These are phyloP conservation scores for Penicillium mononematosum DNA, from an alignment of 495 filamentous ascomycete genomes.

Conservation along the genomic window DNA sequence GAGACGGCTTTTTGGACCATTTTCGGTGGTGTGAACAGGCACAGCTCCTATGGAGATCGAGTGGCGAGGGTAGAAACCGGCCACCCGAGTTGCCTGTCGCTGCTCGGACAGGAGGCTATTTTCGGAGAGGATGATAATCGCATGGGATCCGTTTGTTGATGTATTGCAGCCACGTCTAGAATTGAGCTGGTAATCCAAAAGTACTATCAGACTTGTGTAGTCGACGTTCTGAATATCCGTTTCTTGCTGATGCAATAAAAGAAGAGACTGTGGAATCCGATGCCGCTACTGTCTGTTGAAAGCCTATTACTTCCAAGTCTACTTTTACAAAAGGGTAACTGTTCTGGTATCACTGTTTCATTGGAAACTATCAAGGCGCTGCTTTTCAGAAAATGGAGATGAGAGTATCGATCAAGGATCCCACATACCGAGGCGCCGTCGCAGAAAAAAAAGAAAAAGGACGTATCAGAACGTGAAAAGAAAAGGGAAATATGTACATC, in stretches of 20 bases:
- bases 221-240: too few relatives aligned
- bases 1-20: conserved; percentile 31
- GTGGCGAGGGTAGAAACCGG: conserved; percentile 30
- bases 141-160: too few relatives aligned
- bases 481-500: conserved; percentile 29
- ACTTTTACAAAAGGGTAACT: neutral
- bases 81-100: conserved; percentile 20
- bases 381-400: conserved; percentile 23
- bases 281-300: too few relatives aligned
- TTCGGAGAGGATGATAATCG: too few relatives aligned
- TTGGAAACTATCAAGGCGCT: conserved; percentile 33
- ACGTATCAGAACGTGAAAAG: conserved; percentile 13
- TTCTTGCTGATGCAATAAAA: too few relatives aligned
- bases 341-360: conserved; percentile 34
- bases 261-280: too few relatives aligned
- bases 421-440: conserved; percentile 33
- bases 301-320: neutral
- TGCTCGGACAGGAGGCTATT: too few relatives aligned
- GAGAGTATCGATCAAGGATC: conserved; percentile 31
- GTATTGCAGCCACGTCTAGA: too few relatives aligned
- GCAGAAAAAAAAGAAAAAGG: conserved; percentile 23
- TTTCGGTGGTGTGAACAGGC: conserved; percentile 47
- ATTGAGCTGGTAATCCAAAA: too few relatives aligned
- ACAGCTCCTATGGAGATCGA: conserved; percentile 33
- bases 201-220: too few relatives aligned